Evolutionary conservation across 108 stramenopile species (phyloP).

Genomic region (Mediolabrus comicus): DNA sequence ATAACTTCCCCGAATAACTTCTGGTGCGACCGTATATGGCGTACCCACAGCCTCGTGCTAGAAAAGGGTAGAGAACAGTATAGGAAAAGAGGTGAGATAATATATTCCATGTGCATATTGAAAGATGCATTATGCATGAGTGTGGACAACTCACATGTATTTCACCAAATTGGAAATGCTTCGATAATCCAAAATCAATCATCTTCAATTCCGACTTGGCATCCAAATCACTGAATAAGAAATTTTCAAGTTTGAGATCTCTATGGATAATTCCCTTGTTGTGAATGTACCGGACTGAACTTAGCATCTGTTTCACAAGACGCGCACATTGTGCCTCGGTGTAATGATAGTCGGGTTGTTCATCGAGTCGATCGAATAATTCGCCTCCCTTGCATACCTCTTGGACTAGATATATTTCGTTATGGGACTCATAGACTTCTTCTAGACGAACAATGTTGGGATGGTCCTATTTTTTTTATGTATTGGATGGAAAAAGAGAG

Average conservation of each 20-base stretch:
- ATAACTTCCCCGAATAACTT: constrained; percentile 83
- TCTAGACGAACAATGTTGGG: constrained; percentile 93
- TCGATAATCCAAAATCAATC: constrained; percentile 96
- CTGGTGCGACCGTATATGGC: constrained; percentile 88
- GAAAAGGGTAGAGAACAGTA: neutral
- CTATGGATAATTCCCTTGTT: constrained; percentile 89
- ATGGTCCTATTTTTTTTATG: constrained; percentile 73
- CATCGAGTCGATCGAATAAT: constrained; percentile 91
- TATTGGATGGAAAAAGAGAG: constrained; percentile 72
- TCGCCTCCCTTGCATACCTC: constrained; percentile 96
- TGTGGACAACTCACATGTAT: no score
- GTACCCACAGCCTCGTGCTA: constrained; percentile 90
- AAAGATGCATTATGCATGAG: no score
- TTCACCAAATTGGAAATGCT: constrained; percentile 87
- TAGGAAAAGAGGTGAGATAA: neutral
- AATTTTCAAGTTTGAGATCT: constrained; percentile 92
- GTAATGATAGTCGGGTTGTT: constrained; percentile 90
- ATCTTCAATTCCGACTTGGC: constrained; percentile 86
- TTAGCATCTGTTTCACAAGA: constrained; percentile 89
- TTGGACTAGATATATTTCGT: constrained; percentile 96
- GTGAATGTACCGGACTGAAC: constrained; percentile 91
- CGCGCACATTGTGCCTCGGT: constrained; percentile 88
- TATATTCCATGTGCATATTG: no score
- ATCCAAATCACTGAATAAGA: constrained; percentile 73
- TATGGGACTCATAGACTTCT: constrained; percentile 89